Percentiles rank a stretch among this genome's conserved stretches.
phyloP scores from a whole-genome alignment of 805 yeast genomes.

The Grigorovia transvaalensis region DNA sequence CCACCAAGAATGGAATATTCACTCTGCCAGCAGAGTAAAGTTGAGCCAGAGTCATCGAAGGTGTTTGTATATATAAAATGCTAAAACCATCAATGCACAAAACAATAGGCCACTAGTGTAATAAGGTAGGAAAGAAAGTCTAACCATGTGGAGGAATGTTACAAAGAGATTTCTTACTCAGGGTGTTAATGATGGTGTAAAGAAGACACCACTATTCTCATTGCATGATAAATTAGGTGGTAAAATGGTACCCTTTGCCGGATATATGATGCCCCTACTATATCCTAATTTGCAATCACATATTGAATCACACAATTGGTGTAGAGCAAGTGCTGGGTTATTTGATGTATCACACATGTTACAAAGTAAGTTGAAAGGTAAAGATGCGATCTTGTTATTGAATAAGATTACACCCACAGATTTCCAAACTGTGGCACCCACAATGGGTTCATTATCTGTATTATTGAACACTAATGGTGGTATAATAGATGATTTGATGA shows the following conservation, averaged over 20 bases:
- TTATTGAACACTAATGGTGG: slow-evolving; percentile 75
- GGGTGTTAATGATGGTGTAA: slow-evolving; percentile 19
- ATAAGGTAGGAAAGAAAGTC: no score
- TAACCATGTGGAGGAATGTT: neutral
- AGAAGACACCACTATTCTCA: slow-evolving; percentile 72
- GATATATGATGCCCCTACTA: slow-evolving; percentile 89
- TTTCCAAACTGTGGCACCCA: slow-evolving; percentile 43
- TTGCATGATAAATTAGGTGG: slow-evolving; percentile 72
- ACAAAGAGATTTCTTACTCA: neutral
- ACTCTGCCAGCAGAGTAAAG: neutral
- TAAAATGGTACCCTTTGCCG: slow-evolving; percentile 92
- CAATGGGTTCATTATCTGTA: slow-evolving; percentile 66
- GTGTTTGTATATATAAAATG: neutral
- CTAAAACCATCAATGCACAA: no score
- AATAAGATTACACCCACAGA: slow-evolving; percentile 87
- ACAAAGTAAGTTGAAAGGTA: slow-evolving; percentile 73
- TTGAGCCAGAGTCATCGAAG: neutral
- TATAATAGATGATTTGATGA: slow-evolving; percentile 84
- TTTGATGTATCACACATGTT: slow-evolving; percentile 98
- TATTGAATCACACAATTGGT: slow-evolving; percentile 92
- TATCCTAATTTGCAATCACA: slow-evolving; percentile 71
- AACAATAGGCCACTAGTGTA: no score
- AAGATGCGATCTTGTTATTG: slow-evolving; percentile 54
- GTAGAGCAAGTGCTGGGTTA: slow-evolving; percentile 74
- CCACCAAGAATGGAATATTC: neutral